phyloP scores from a whole-genome alignment of 805 yeast genomes.

The Maudiozyma barnettii region DNA sequence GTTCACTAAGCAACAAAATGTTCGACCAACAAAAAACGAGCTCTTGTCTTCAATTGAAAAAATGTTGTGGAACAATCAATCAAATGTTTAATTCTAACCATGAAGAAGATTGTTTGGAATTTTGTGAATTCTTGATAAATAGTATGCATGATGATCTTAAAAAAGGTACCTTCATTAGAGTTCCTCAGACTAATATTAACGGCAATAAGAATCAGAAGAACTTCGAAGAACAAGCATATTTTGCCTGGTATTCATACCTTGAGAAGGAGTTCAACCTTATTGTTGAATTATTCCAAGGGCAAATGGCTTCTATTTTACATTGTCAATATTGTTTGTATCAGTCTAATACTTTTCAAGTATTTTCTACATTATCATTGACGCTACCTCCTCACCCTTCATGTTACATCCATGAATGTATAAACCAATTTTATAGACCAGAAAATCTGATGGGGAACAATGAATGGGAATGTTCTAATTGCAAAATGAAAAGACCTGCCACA shows the following conservation, averaged over 20 bases:
- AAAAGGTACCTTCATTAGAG: background rate
- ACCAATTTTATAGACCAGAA: constrained; percentile 69
- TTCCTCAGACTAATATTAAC: background rate
- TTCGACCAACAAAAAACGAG: background rate
- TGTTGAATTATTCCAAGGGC: constrained; percentile 83
- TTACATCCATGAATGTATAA: constrained; percentile 54
- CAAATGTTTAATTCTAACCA: constrained; percentile 69
- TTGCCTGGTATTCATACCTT: constrained; percentile 87
- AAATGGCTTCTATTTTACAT: constrained; percentile 65
- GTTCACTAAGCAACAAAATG: constrained; percentile 15
- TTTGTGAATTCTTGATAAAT: constrained; percentile 77
- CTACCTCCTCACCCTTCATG: constrained; percentile 43
- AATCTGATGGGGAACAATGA: constrained; percentile 65
- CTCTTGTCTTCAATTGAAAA: constrained; percentile 42
- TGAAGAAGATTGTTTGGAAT: constrained; percentile 93
- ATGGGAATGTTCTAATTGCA: constrained; percentile 80
- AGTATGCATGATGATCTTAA: constrained; percentile 85
- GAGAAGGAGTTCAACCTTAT: constrained; percentile 69
- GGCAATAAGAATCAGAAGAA: background rate
- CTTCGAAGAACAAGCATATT: constrained; percentile 42
- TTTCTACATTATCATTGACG: constrained; percentile 71
- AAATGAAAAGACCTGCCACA: constrained; percentile 49
- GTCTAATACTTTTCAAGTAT: constrained; percentile 80
- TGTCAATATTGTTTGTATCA: constrained; percentile 67
- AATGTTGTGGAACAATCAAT: constrained; percentile 57